Evolutionary conservation across 345 rosid genomes (phyloP), one percentile per base, ranked within the genome.

Genomic region (Citrus inodora): DNA sequence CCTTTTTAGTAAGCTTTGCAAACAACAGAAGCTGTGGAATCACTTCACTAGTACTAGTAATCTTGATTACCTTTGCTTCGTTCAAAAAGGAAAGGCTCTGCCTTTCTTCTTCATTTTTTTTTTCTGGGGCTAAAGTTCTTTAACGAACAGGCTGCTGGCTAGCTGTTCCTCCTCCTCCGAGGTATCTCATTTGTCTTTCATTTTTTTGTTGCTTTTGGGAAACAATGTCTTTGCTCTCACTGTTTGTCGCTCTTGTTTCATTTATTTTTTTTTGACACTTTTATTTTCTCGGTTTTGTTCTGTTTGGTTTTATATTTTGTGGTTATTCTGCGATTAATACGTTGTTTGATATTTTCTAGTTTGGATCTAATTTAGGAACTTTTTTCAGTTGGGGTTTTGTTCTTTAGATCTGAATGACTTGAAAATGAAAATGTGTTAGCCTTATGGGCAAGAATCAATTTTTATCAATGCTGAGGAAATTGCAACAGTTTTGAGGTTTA

Each of bases 361-460:
- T 80, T 76, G 87, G 90, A 88, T 88, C 90, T 84, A 83, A 71
- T 63, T 73, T 61, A 27, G 67, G 37, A 68, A 75, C 68, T 51
- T 64, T 65, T 33, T 24, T 33, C 22, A 24, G 58, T 61, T 51
- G 6, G 73, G 69, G 73, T 64, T 80, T 67, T 51, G 48, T 59
- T 70, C 66, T 79, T 78, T 85, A 83, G 89, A 87, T 87, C 89
- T 81, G 84, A 38, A 67, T 62, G 68, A 71, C 53, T 80, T 70
- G 68, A 19, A 38, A 58, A 53, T 67, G 75, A 9, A 38, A 63
- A 53, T 67, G 75, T 37, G 32, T 24, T 40, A 59, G 75, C 22
- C 72, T 75, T 42, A 46, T 28, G 42, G 60, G 71, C 38, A 40
- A 40, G 46, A 77, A 70, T 46, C 51, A 13, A 13, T 46, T 46